Evolutionary conservation across 2,329 filamentous ascomycete genomes (phyloP), one percentile per base, ranked within the genome.

Genomic region (Anisogramma anomala): DNA sequence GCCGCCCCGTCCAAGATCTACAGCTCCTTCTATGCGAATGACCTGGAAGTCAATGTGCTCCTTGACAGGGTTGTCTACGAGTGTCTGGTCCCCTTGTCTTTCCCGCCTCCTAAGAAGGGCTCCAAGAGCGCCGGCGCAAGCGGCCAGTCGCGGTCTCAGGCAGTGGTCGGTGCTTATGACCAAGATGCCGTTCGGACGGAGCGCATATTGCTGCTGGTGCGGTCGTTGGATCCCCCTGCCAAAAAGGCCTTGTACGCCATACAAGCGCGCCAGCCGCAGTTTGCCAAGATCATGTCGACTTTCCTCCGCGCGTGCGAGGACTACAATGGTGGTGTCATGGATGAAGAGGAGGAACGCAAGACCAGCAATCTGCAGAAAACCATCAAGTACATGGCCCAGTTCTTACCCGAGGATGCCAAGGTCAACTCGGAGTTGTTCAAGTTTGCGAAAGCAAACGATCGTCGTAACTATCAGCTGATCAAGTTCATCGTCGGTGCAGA

Each of bases 371-470:
- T 98, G 22, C 75, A 78, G 43, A 79, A 73, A 50, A 76, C 86
- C 10, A 77, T 93, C 33, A 70, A 81, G 38, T 84, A 80, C 55
- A 66, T 94, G 31, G 72, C 79, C 4, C 77, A 78, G 48, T 80
- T 80, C 42, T 76, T 94, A 39, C 84, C 88, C 0, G 89, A 98
- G 51, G 64, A 77, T 0, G 58, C 74, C 39, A 78, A 82, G 50
- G 80, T 84, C 14, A 75, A 74, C 25, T 74, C 77, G 13, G 87
- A 96, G 59, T 66, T 98, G 10, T 80, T 84, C 64, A 93, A 84
- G 53, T 96, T 95, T 56, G 87, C 86, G 27, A 94, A 89, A 59
- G 71, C 81, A 51, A 85, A 96, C 54, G 88, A 98, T 57, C 81
- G 89, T 38, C 80, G 91, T 42, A 83, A 77, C 52, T 96, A 95